Conservation (phyloP, 768 basidiomycete species). For the Melanogaster broomeanus region DNA sequence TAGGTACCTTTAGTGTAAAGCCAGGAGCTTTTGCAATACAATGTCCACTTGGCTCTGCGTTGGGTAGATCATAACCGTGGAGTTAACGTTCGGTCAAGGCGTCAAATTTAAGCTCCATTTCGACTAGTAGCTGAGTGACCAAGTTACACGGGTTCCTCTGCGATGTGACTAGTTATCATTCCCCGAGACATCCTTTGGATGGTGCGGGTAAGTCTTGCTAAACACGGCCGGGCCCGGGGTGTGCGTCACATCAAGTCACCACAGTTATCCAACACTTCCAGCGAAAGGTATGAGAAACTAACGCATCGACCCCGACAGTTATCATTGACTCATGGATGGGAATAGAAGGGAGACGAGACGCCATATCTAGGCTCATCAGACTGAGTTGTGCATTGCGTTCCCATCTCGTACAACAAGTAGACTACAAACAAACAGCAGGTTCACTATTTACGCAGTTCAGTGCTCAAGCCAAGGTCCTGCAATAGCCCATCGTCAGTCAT, state of each 20-base stretch:
- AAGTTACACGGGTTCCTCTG: background rate
- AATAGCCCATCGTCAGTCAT: background rate
- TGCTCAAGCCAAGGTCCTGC: constrained; percentile 27
- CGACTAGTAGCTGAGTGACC: too few relatives aligned
- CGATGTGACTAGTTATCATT: background rate
- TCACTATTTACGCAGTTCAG: background rate
- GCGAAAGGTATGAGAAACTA: background rate
- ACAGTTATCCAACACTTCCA: background rate
- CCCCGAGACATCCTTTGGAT: background rate
- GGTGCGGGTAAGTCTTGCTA: too few relatives aligned
- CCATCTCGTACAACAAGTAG: background rate
- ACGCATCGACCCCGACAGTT: background rate
- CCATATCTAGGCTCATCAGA: too few relatives aligned
- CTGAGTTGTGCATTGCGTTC: background rate
- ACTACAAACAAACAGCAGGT: background rate
- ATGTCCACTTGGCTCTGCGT: too few relatives aligned
- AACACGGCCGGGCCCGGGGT: too few relatives aligned
- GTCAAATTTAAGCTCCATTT: too few relatives aligned
- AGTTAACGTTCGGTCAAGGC: too few relatives aligned
- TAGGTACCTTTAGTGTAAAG: background rate
- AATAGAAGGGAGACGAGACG: too few relatives aligned
- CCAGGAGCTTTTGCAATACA: too few relatives aligned
- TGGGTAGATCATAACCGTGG: too few relatives aligned
- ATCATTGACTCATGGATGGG: background rate
- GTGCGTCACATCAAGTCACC: too few relatives aligned